phyloP scores from a whole-genome alignment of 2,329 filamentous ascomycete species.

The Pezicula carpinea region DNA sequence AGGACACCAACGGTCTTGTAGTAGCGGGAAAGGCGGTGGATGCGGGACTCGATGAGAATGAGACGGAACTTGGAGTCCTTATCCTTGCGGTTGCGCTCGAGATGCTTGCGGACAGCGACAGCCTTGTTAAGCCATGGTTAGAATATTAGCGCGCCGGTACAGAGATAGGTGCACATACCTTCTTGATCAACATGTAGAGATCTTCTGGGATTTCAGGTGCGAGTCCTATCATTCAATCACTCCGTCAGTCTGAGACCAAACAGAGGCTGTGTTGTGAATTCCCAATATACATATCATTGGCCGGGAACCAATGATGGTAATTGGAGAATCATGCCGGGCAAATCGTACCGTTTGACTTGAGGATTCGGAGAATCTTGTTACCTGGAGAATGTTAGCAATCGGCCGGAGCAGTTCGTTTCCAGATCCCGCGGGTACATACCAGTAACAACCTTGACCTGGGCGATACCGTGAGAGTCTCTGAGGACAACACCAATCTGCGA shows the following conservation, averaged over 20 bases:
- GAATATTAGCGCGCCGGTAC: conserved; percentile 1
- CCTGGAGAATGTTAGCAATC: conserved; percentile 53
- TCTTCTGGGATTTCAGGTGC: conserved; percentile 98
- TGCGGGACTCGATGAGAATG: conserved; percentile 99
- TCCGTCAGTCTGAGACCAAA: conserved; percentile 84
- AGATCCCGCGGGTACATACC: conserved; percentile 52
- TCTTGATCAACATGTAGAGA: conserved; percentile 99
- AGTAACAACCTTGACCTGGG: conserved; percentile 96
- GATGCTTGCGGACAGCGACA: conserved; percentile 98
- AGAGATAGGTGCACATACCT: conserved; percentile 54
- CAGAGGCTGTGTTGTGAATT: conserved; percentile 61
- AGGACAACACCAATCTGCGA: conserved; percentile 99
- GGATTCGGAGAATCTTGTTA: conserved; percentile 99
- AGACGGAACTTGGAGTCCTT: conserved; percentile 99
- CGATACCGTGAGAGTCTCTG: conserved; percentile 95
- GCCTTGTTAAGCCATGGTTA: conserved; percentile 44
- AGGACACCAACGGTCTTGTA: conserved; percentile 92
- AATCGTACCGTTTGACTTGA: conserved; percentile 92
- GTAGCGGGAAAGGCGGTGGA: conserved; percentile 99
- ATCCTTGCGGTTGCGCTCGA: conserved; percentile 99
- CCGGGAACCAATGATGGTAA: conserved; percentile 30
- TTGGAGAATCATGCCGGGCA: conserved; percentile 14
- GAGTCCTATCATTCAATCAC: conserved; percentile 80
- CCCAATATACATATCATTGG: conserved; percentile 16
- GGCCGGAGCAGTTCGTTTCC: neutral